Evolutionary conservation across 805 yeast species (phyloP).

Genomic region (Saturnispora serradocipensis): DNA sequence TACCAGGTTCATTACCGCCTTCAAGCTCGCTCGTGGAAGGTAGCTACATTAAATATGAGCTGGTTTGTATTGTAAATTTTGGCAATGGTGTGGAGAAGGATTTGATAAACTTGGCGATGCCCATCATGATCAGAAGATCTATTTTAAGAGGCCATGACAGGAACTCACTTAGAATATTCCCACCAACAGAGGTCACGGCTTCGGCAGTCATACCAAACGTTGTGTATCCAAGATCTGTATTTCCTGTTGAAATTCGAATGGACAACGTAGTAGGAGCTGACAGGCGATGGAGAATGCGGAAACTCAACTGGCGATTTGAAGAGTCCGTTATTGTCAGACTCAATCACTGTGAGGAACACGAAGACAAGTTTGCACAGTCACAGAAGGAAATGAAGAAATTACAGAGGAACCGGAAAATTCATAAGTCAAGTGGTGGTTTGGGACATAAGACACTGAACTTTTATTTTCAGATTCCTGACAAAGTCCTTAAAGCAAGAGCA

Average conservation of each 20-base stretch:
- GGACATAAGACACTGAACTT: conserved; percentile 20
- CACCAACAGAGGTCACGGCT: conserved; percentile 89
- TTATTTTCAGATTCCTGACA: conserved; percentile 22
- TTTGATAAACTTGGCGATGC: conserved; percentile 41
- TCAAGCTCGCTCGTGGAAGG: conserved; percentile 54
- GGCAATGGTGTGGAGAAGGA: conserved; percentile 20
- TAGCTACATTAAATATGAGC: conserved; percentile 58
- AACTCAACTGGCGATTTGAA: conserved; percentile 80
- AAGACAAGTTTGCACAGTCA: conserved; percentile 35
- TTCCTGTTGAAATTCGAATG: conserved; percentile 73
- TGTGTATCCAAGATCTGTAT: conserved; percentile 76
- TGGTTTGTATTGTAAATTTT: conserved; percentile 51
- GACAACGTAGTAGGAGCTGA: conserved; percentile 57
- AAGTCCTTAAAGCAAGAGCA: conserved; percentile 8
- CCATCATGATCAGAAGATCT: conserved; percentile 68
- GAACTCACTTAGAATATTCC: conserved; percentile 83
- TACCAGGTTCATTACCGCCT: conserved; percentile 86
- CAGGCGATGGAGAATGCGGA: conserved; percentile 86
- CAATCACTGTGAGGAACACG: conserved; percentile 50
- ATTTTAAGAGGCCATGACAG: conserved; percentile 75
- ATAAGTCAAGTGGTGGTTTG: conserved; percentile 24
- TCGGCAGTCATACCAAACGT: conserved; percentile 84
- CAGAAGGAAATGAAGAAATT: conserved; percentile 33
- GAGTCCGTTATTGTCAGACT: conserved; percentile 63
- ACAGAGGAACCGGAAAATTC: conserved; percentile 18